Evolutionary conservation across 2,329 filamentous ascomycete species (phyloP), one percentile per base, ranked within the genome.

Genomic region (Paecilomyces fulvus): DNA sequence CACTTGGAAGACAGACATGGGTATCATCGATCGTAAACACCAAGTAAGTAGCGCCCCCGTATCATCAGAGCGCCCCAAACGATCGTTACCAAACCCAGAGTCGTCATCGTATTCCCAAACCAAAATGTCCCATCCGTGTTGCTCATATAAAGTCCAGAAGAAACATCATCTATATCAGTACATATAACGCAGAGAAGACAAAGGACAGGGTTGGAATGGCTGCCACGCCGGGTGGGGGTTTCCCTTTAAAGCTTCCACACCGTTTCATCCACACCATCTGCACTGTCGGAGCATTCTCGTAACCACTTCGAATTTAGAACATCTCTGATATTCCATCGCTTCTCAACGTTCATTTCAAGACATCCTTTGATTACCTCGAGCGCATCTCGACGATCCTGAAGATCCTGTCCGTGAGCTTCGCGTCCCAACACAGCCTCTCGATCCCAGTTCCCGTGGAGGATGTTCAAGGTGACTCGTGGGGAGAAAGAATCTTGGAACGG

Each of bases 401-500:
- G 64, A 57, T 70, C 69, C 12, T 73, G 66, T 11, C 69, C 71
- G 3, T 61, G 65, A 0, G 74, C 72, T n/a, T 73, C 73, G 3
- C 73, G 52, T 37, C 53, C 71, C 25, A 79, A 69, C 23, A 86
- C 71, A 11, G 76, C 71, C 12, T 78, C 69, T 10, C 73, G 70
- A 56, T 85, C 76, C 82, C 83, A 88, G 17, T 80, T 78, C 5
- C 83, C 84, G 14, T 75, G 76, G 30, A 81, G 67, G 57, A 88
- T 87, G 61, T 83, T 80, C 58, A 79, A 77, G 55, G 80, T 79
- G 3, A 85, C 77, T 56, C 80, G 81, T 51, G 82, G 79, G 50
- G 81, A 75, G 60, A 87, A 81, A 0, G 77, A 68, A 61, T 86
- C 81, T 52, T 82, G 78, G 70, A 87, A 88, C 0, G 85, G 85